Percentiles rank a stretch among this genome's conserved stretches.
phyloP scores from a whole-genome alignment of 2,329 filamentous ascomycete species.

The Hymenoscyphus repandus region DNA sequence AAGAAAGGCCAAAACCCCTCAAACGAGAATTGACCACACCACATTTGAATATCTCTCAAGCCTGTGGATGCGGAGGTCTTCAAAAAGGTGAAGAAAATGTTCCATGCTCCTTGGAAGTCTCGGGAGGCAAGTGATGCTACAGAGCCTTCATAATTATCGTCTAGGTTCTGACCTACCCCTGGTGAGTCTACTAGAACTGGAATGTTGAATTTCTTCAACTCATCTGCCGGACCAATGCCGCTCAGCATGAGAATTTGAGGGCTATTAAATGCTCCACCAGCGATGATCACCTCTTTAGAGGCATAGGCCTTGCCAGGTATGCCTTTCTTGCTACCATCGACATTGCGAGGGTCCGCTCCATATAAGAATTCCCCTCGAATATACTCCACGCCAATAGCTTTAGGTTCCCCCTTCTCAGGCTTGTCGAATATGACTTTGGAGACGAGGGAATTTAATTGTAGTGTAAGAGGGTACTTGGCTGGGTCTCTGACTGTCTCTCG shows the following conservation, averaged over 20 bases:
- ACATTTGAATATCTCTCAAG: slow-evolving; percentile 4
- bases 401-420: slow-evolving; percentile 22
- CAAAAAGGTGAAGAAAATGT: slow-evolving; percentile 6
- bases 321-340: not conserved
- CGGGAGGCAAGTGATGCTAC: slow-evolving; percentile 4
- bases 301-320: slow-evolving; percentile 2
- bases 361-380: slow-evolving; percentile 34
- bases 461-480: slow-evolving; percentile 18
- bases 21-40: slow-evolving; percentile 6
- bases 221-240: slow-evolving; percentile 38
- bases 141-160: slow-evolving; percentile 22
- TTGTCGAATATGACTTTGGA: slow-evolving; percentile 38
- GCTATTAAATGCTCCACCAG: slow-evolving; percentile 42
- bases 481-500: slow-evolving; percentile 1
- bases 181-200: slow-evolving; percentile 51
- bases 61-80: slow-evolving; percentile 3
- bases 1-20: slow-evolving; percentile 7
- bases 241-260: slow-evolving; percentile 44
- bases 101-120: slow-evolving; percentile 1
- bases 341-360: slow-evolving; percentile 8
- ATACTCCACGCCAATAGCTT: slow-evolving; percentile 39
- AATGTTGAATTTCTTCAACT: slow-evolving; percentile 41
- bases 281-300: slow-evolving; percentile 40
- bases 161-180: slow-evolving; percentile 58
- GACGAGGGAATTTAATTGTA: slow-evolving; percentile 29